These are phyloP conservation scores for Plectranthus barbatus DNA, from an alignment of 257 asterid species.

Conservation along the genomic window DNA sequence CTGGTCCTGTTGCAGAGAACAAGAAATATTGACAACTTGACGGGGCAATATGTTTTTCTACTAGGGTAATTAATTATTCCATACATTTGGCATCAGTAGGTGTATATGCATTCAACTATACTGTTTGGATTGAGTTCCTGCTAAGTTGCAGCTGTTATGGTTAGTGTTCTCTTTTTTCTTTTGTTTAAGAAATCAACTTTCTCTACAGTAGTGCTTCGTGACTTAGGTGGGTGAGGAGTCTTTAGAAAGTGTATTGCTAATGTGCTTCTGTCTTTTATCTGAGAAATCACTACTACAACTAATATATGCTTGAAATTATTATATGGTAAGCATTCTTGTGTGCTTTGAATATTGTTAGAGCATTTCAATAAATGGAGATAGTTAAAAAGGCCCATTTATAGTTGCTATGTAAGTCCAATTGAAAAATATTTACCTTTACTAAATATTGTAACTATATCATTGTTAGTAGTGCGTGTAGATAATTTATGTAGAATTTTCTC, in stretches of 20 bases:
- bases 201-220: not conserved
- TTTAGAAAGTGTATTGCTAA: not conserved
- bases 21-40: conserved; percentile 78
- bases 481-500: too few species aligned
- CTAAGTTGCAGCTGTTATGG: not conserved
- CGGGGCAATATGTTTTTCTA: conserved; percentile 76
- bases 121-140: not conserved
- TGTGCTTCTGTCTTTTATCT: not conserved
- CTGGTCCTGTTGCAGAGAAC: conserved; percentile 80
- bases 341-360: not conserved
- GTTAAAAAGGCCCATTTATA: not conserved
- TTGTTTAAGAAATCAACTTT: not conserved
- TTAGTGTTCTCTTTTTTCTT: not conserved
- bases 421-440: too few species aligned
- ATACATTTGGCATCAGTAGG: not conserved
- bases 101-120: not conserved
- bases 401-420: too few species aligned
- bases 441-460: too few species aligned
- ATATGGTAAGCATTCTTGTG: not conserved
- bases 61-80: conserved; percentile 44
- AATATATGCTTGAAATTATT: not conserved
- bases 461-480: too few species aligned
- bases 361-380: not conserved
- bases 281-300: not conserved
- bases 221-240: not conserved